phyloP scores from a whole-genome alignment of 768 basidiomycete genomes.

The Tricholoma bakamatsutake region DNA sequence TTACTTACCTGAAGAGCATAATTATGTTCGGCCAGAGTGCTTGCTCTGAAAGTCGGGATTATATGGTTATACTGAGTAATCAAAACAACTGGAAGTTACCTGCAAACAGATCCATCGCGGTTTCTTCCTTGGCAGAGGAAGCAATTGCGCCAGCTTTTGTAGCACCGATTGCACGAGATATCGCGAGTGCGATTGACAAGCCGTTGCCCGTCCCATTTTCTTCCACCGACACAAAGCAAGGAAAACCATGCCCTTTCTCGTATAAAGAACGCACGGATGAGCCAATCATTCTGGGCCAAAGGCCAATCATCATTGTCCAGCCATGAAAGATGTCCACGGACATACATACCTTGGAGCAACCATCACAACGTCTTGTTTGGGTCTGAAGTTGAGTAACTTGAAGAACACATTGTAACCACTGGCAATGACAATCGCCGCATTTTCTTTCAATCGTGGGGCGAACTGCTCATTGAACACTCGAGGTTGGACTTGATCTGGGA shows the following conservation, averaged over 20 bases:
- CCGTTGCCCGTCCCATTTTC: constrained; percentile 52
- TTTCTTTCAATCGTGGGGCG: constrained; percentile 42
- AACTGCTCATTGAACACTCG: constrained; percentile 53
- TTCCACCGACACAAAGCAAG: constrained; percentile 60
- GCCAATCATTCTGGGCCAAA: constrained; percentile 50
- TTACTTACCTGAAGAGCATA: constrained; percentile 45
- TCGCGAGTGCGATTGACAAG: constrained; percentile 40
- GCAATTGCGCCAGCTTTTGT: constrained; percentile 60
- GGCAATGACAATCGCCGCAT: constrained; percentile 48
- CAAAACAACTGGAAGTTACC: constrained; percentile 17
- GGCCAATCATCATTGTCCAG: not conserved
- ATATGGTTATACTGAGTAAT: not conserved
- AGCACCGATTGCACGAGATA: constrained; percentile 54
- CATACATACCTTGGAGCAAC: constrained; percentile 50
- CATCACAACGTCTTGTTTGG: constrained; percentile 57
- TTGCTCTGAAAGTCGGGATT: constrained; percentile 34
- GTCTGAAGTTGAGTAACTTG: constrained; percentile 48
- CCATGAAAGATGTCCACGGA: not conserved
- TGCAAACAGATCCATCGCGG: constrained; percentile 59
- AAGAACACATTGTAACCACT: constrained; percentile 64
- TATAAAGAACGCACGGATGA: constrained; percentile 59
- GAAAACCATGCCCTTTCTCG: constrained; percentile 54
- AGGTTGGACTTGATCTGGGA: constrained; percentile 62
- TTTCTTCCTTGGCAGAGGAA: constrained; percentile 57
- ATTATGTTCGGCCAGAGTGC: constrained; percentile 66